Evolutionary conservation across 2,329 filamentous ascomycete genomes (phyloP).

Genomic region (Westerdykella aurantiaca): DNA sequence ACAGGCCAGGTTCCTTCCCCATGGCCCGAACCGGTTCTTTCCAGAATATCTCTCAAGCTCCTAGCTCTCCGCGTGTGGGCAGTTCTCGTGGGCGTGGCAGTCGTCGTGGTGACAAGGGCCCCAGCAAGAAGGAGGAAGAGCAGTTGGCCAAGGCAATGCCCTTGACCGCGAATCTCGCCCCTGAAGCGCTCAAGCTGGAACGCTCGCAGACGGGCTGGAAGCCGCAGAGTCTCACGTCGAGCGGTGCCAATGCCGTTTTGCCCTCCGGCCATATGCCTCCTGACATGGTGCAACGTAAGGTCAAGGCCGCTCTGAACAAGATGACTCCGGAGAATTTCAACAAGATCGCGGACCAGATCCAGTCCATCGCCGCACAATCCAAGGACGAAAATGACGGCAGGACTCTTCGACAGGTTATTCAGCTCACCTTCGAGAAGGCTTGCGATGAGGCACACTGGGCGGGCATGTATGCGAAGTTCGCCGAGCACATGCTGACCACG

Average conservation of each 20-base stretch:
- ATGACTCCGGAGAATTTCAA: slow-evolving; percentile 99
- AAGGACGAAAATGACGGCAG: slow-evolving; percentile 93
- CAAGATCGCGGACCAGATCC: slow-evolving; percentile 87
- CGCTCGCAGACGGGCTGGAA: slow-evolving; percentile 80
- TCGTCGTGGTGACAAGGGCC: slow-evolving; percentile 39
- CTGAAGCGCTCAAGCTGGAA: slow-evolving; percentile 68
- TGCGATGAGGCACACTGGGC: slow-evolving; percentile 98
- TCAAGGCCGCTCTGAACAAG: slow-evolving; percentile 98
- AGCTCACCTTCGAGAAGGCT: slow-evolving; percentile 98
- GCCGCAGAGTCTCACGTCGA: slow-evolving; percentile 53
- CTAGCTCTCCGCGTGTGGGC: slow-evolving; percentile 65
- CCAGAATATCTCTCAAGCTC: slow-evolving; percentile 54
- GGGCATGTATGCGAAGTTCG: slow-evolving; percentile 98
- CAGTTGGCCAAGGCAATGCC: slow-evolving; percentile 84
- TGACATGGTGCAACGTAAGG: slow-evolving; percentile 94
- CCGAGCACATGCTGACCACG: slow-evolving; percentile 90
- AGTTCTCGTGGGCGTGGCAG: slow-evolving; percentile 62
- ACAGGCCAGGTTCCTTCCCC: slow-evolving; percentile 54
- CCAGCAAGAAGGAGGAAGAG: slow-evolving; percentile 53
- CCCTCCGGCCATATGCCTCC: slow-evolving; percentile 62
- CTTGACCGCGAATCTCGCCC: slow-evolving; percentile 66
- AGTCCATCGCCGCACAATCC: slow-evolving; percentile 87
- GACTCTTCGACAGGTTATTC: slow-evolving; percentile 93
- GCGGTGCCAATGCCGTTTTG: slow-evolving; percentile 5
- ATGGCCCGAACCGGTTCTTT: slow-evolving; percentile 62